Evolutionary conservation across 1,139 yeast species (phyloP), one percentile per base, ranked within the genome.

Genomic region (Saccharomyces hybrid): DNA sequence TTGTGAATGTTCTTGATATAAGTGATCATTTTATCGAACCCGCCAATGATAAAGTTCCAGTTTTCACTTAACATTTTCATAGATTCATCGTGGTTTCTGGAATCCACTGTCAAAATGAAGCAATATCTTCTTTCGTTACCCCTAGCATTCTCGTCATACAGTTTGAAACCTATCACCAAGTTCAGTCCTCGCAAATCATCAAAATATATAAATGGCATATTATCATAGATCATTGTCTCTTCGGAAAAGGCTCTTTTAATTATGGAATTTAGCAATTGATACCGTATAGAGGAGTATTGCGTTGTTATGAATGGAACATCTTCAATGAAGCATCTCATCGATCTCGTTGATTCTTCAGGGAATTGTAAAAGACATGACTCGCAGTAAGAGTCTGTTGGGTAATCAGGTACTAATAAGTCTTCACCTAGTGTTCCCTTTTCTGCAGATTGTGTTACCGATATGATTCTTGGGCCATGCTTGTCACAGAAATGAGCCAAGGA

Each of bases 401-500:
- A 68, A 51, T 67, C 59, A 7, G 66, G 65, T 51, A 71, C 62
- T n/a, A 71, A 58, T 28, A 66, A 51, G 24, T 65, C 67, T 19
- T 67, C 64, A 14, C 65, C 67, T 2, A 48, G 8, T 24, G 57
- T 61, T 11, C 60, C 59, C n/a, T 53, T 53, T 4, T 54, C 49
- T n/a, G 64, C 63, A 2, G 64, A 57, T 64, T 86, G 93, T 0
- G 95, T 86, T 62, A 91, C 87, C 64, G 85, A 71, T n/a, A 88
- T 76, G 50, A 84, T 78, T 16, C 85, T 77, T 0, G 96, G 96
- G 0, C 96, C 96, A 66, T 88, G 96, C 32, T 84, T 77, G 70
- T 88, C 96, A 70, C 96, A 88, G 67, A 88, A 88, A 65, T 88
- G 96, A 0, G 90, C 86, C 56, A 88, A 68, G 49, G 89, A 79